Conservation (phyloP, 2,329 filamentous ascomycete species). For the Colletotrichum sp. region DNA sequence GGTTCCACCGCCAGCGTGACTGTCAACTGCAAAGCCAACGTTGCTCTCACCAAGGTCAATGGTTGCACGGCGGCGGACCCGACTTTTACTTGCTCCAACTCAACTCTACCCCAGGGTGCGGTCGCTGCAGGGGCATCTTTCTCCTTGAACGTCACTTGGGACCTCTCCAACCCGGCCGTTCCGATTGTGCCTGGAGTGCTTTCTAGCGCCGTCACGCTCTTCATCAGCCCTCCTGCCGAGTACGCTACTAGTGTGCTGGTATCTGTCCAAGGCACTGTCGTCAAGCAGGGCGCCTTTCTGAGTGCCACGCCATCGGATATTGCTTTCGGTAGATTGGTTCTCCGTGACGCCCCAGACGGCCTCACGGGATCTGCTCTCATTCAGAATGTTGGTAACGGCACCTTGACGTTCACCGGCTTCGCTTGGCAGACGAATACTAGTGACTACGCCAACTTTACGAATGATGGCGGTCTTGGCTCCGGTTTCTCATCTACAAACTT, state of each 20-base stretch:
- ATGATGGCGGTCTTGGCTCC: constrained; percentile 30
- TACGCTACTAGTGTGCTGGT: constrained; percentile 42
- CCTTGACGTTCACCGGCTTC: constrained; percentile 39
- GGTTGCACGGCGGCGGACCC: constrained; percentile 39
- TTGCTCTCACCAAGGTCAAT: constrained; percentile 39
- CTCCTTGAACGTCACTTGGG: constrained; percentile 44
- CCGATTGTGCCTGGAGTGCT: constrained; percentile 38
- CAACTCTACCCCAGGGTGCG: constrained; percentile 39
- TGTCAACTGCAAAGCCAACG: constrained; percentile 42
- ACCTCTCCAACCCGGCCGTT: constrained; percentile 33
- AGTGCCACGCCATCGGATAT: constrained; percentile 39
- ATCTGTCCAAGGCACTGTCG: constrained; percentile 39
- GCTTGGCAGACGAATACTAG: constrained; percentile 34
- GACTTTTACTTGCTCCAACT: constrained; percentile 40
- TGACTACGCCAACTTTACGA: constrained; percentile 35
- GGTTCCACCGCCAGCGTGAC: constrained; percentile 32
- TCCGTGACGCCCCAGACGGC: constrained; percentile 29
- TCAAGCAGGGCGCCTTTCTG: constrained; percentile 40
- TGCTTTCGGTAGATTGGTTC: constrained; percentile 43
- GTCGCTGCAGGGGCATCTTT: constrained; percentile 40
- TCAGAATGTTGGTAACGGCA: constrained; percentile 40
- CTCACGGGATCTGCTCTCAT: constrained; percentile 32
- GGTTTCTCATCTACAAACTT: constrained; percentile 34
- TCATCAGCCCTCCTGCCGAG: constrained; percentile 38
- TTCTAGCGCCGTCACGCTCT: constrained; percentile 39